Percentiles rank a stretch among this genome's conserved stretches.
phyloP scores from a whole-genome alignment of 2,329 filamentous ascomycete species.

The Fusarium sublunatum region DNA sequence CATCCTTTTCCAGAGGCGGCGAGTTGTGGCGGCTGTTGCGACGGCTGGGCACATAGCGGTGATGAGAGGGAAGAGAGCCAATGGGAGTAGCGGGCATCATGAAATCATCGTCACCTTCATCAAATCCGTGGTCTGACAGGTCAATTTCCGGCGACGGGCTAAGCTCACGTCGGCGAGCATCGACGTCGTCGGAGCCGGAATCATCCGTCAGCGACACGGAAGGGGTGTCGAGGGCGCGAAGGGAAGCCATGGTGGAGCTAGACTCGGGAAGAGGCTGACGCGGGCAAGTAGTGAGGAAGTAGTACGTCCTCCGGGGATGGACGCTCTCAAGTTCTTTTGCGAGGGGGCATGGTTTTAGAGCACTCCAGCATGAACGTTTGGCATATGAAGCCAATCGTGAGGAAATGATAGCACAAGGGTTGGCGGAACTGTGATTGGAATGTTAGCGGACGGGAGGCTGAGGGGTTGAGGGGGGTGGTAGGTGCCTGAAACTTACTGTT shows the following conservation, averaged over 20 bases:
- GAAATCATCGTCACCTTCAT: slow-evolving; percentile 73
- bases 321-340: slow-evolving; percentile 93
- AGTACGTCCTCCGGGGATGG: slow-evolving; percentile 95
- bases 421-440: slow-evolving; percentile 78
- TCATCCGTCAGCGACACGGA: slow-evolving; percentile 74
- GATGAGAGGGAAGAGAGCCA: slow-evolving; percentile 69
- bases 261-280: slow-evolving; percentile 79
- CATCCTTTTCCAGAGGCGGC: slow-evolving; percentile 91
- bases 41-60: slow-evolving; percentile 52
- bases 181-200: slow-evolving; percentile 74
- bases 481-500: slow-evolving; percentile 76
- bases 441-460: slow-evolving; percentile 41
- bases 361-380: slow-evolving; percentile 85
- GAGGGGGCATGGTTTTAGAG: slow-evolving; percentile 82
- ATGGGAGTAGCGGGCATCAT: slow-evolving; percentile 71
- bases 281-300: slow-evolving; percentile 90
- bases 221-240: slow-evolving; percentile 77
- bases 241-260: slow-evolving; percentile 46
- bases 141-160: slow-evolving; percentile 95
- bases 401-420: slow-evolving; percentile 93
- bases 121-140: slow-evolving; percentile 86
- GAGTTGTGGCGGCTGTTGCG: slow-evolving; percentile 74
- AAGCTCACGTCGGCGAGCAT: slow-evolving; percentile 75
- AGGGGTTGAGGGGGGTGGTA: slow-evolving; percentile 26
- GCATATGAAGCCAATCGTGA: slow-evolving; percentile 90